Evolutionary conservation across 2,329 filamentous ascomycete genomes (phyloP).

Genomic region (Neopestalotiopsis clavispora): DNA sequence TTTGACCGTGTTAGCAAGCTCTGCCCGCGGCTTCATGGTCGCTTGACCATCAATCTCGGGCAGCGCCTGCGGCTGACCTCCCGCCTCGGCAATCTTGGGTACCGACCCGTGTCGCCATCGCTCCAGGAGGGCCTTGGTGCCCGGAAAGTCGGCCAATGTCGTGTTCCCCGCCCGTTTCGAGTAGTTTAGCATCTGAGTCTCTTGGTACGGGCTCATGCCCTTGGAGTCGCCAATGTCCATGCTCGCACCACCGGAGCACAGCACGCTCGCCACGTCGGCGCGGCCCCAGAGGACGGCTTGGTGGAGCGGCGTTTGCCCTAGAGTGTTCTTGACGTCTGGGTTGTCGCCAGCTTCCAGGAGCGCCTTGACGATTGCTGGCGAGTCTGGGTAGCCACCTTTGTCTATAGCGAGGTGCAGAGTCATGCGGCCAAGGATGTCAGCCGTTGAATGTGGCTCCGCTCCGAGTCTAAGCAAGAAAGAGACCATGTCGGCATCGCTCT

Average conservation of each 20-base stretch:
- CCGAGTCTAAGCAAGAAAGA: slow-evolving; percentile 18
- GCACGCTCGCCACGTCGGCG: slow-evolving; percentile 16
- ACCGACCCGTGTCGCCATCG: slow-evolving; percentile 4
- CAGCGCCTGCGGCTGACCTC: not conserved
- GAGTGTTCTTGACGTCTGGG: slow-evolving; percentile 19
- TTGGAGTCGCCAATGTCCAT: slow-evolving; percentile 15
- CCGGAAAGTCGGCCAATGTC: slow-evolving; percentile 7
- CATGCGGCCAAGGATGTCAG: slow-evolving; percentile 7
- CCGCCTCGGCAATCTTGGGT: slow-evolving; percentile 8
- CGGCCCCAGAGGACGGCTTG: slow-evolving; percentile 23
- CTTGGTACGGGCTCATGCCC: slow-evolving; percentile 15
- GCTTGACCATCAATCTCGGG: slow-evolving; percentile 5
- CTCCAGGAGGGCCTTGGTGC: slow-evolving; percentile 12
- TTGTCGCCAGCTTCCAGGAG: slow-evolving; percentile 20
- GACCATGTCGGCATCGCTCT: slow-evolving; percentile 17
- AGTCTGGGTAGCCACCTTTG: slow-evolving; percentile 12
- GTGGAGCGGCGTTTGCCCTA: slow-evolving; percentile 25
- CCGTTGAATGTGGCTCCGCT: slow-evolving; percentile 6
- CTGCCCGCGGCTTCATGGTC: not conserved
- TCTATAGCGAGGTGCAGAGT: slow-evolving; percentile 18
- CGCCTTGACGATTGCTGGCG: slow-evolving; percentile 10
- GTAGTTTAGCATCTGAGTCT: slow-evolving; percentile 18
- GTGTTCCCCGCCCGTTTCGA: slow-evolving; percentile 2
- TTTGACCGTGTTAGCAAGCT: not conserved
- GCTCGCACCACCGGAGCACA: slow-evolving; percentile 18